phyloP scores from a whole-genome alignment of 2,329 filamentous ascomycete species.

The Botrytis medusae region DNA sequence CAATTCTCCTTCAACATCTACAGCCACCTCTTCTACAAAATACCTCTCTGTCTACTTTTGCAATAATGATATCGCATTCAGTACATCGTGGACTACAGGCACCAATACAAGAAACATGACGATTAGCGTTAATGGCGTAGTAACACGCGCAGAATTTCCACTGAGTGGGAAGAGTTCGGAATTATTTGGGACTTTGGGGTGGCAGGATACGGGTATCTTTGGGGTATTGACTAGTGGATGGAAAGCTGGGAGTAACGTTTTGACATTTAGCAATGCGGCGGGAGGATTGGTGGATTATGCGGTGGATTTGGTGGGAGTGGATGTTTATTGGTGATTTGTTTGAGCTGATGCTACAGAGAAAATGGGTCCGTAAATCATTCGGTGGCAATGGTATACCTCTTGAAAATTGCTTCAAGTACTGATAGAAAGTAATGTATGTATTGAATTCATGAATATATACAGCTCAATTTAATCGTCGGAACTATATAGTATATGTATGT shows the following conservation, averaged over 20 bases:
- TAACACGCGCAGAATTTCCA: slow-evolving; percentile 32
- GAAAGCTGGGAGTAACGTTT: slow-evolving; percentile 27
- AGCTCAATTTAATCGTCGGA: background rate
- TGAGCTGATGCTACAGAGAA: background rate
- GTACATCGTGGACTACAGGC: slow-evolving; percentile 29
- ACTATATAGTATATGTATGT: background rate
- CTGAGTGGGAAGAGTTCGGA: slow-evolving; percentile 34
- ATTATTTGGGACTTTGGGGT: slow-evolving; percentile 30
- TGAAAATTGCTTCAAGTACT: background rate
- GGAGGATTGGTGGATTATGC: slow-evolving; percentile 37
- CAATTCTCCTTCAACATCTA: slow-evolving; percentile 14
- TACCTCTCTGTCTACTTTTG: slow-evolving; percentile 30
- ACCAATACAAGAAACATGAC: slow-evolving; percentile 37
- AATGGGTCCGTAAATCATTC: background rate
- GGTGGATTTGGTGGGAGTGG: slow-evolving; percentile 43
- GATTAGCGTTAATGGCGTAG: slow-evolving; percentile 30
- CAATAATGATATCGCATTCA: slow-evolving; percentile 35
- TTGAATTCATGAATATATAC: slow-evolving; percentile 5
- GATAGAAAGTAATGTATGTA: background rate
- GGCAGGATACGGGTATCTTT: slow-evolving; percentile 35
- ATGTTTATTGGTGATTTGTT: slow-evolving; percentile 29
- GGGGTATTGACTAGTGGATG: slow-evolving; percentile 30
- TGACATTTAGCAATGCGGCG: slow-evolving; percentile 41
- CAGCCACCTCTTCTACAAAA: slow-evolving; percentile 20
- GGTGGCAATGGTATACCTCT: background rate